These are phyloP conservation scores for Durotheca rogersii DNA, from an alignment of 495 filamentous ascomycete genomes.

Conservation along the genomic window DNA sequence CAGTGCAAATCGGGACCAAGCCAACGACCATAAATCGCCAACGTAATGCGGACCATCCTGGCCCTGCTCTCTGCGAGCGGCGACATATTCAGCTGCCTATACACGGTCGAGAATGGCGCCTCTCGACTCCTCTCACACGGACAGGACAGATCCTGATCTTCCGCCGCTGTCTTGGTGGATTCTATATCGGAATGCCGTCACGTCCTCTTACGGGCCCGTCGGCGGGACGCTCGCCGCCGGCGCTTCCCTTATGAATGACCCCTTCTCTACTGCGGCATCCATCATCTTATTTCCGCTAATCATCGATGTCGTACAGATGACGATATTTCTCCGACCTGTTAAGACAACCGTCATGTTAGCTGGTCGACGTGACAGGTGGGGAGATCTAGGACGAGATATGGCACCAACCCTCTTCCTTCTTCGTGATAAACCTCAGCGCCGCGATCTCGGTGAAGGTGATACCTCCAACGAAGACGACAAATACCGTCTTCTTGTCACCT, in stretches of 20 bases:
- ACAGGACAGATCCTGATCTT: no score
- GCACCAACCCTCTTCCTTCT: conserved; percentile 72
- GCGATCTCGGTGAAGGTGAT: conserved; percentile 96
- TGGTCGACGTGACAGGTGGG: conserved; percentile 4
- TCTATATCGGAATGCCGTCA: no score
- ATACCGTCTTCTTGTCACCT: conserved; percentile 75
- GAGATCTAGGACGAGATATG: neutral
- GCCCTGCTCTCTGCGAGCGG: neutral
- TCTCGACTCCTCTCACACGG: no score
- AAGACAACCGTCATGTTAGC: conserved; percentile 17
- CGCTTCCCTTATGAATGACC: conserved; percentile 56
- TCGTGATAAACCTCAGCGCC: conserved; percentile 85
- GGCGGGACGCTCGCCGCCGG: conserved; percentile 12
- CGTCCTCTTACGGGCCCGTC: conserved; percentile 4
- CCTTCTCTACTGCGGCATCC: conserved; percentile 78
- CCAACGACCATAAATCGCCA: no score
- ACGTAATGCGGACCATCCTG: neutral
- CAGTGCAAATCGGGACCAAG: no score
- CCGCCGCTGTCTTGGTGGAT: no score
- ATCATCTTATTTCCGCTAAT: conserved; percentile 90
- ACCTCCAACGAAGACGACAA: conserved; percentile 93
- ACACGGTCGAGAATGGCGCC: neutral
- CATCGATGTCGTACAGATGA: conserved; percentile 90
- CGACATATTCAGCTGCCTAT: conserved; percentile 19
- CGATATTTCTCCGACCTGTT: conserved; percentile 67